Base-by-base conservation (phyloP, 345 rosid species). In the Gossypium thurberi region DNA sequence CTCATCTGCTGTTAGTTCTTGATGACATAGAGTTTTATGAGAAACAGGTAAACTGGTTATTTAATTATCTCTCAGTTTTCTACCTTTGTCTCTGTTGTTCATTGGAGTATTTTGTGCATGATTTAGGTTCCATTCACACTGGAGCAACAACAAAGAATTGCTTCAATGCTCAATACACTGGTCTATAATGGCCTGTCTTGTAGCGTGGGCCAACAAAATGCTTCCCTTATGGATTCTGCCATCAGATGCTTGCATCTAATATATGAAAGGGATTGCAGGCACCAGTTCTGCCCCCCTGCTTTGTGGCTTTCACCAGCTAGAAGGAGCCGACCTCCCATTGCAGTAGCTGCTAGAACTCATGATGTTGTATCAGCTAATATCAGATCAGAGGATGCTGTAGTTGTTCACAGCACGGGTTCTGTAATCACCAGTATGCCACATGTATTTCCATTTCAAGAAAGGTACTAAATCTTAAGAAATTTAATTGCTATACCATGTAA, bases 11-110 rank as follows among this genome's bases (percentile, higher is more conserved):
- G 55, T 82, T 94, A 76, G 94, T 94, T 78, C 98, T 94, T 77
- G 98, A 94, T 87, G 98, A 94, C 91, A 86, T 92, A 73, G 97
- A 94, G 79, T 94, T 94, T 82, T 94, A 92, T 78, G 98, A 94
- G 84, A 92, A 87, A 80, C 98, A 94, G 98, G 98, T 90, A 88
- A 77, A 55, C 56, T 57, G 28, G 8, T 62, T 59, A 42, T 65
- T 47, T 47, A 33, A 40, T 76, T 23, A 42, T 63, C 51, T 18
- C 4, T 58, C 43, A 59, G 40, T 51, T 37, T 71, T 66, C 28
- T 68, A 11, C 14, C 26, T 74, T 43, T 76, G 71, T 60, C 62
- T 33, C 63, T 53, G 53, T 72, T 70, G 51, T 51, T 80, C 70
- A 74, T 60, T 69, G 75, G 74, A 66, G 74, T 52, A 56, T 74